Conservation (phyloP, 352 stramenopile species). For the Phytophthora ohioensis region DNA sequence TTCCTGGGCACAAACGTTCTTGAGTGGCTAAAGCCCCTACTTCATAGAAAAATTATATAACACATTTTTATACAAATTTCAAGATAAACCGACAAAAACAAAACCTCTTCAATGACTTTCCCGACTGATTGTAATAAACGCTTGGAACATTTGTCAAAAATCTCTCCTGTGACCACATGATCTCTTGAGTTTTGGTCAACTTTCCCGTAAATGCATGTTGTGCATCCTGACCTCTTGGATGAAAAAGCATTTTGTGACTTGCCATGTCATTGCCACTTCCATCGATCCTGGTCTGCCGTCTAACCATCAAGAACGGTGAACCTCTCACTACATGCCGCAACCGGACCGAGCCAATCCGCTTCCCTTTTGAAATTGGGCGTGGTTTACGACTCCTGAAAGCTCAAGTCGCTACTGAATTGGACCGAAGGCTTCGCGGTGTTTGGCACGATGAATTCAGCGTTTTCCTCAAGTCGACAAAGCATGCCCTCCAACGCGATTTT, state of each 20-base stretch:
- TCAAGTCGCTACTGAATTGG: neutral
- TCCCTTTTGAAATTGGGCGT: neutral
- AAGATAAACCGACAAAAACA: neutral
- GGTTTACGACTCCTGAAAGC: neutral
- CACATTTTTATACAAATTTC: conserved; percentile 14
- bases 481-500: no score
- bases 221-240: neutral
- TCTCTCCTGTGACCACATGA: neutral
- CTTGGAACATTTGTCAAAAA: neutral
- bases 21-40: neutral
- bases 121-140: neutral
- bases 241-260: neutral
- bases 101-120: neutral
- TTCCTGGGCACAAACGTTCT: no score
- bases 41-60: conserved; percentile 10
- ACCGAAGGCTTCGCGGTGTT: neutral
- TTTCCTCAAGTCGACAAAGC: conserved; percentile 4
- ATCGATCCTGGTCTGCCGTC: neutral
- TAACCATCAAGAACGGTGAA: conserved; percentile 4
- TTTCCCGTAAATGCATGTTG: neutral
- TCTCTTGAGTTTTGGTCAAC: neutral
- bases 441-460: neutral
- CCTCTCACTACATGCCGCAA: neutral
- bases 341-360: neutral
- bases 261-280: neutral